A percentile compares a stretch with the other conserved stretches of the same genome.
Conservation (phyloP, 1,284 basidiomycete species). For the Ustilago cynodontis region DNA sequence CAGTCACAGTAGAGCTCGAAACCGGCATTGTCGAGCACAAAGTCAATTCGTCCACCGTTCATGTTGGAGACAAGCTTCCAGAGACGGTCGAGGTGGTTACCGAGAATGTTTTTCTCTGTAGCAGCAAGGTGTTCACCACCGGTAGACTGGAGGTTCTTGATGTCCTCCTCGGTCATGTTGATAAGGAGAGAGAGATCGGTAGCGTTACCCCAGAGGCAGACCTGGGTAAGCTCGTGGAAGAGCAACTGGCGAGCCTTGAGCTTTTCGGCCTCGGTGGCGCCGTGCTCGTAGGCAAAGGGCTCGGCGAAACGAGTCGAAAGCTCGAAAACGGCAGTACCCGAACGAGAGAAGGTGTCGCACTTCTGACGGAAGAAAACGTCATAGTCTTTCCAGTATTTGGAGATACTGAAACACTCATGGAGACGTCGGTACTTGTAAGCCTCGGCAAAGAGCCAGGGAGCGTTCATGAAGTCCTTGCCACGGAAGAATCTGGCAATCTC, state of each 20-base stretch:
- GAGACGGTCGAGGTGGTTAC: conserved; percentile 82
- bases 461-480: conserved; percentile 95
- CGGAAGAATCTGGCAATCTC: conserved; percentile 78
- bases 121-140: conserved; percentile 94
- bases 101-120: conserved; percentile 94
- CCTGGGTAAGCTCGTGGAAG: conserved; percentile 92
- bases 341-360: conserved; percentile 96
- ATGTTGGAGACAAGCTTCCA: conserved; percentile 82
- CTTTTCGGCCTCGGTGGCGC: conserved; percentile 75
- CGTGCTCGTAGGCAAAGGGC: conserved; percentile 79
- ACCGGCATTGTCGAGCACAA: conserved; percentile 82
- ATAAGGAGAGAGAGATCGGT: conserved; percentile 95
- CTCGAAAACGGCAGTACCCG: conserved; percentile 91
- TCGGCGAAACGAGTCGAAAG: conserved; percentile 91
- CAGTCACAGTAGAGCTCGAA: conserved; percentile 97
- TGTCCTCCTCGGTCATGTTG: conserved; percentile 99
- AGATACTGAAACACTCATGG: conserved; percentile 93
- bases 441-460: conserved; percentile 77
- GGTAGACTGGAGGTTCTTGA: conserved; percentile 95
- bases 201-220: conserved; percentile 51
- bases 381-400: conserved; percentile 87
- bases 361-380: conserved; percentile 72
- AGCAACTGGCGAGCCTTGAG: conserved; percentile 84
- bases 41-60: conserved; percentile 71
- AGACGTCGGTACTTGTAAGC: conserved; percentile 97